Evolutionary conservation across 306 rosid species (phyloP).

Genomic region (Castanea sativa): DNA sequence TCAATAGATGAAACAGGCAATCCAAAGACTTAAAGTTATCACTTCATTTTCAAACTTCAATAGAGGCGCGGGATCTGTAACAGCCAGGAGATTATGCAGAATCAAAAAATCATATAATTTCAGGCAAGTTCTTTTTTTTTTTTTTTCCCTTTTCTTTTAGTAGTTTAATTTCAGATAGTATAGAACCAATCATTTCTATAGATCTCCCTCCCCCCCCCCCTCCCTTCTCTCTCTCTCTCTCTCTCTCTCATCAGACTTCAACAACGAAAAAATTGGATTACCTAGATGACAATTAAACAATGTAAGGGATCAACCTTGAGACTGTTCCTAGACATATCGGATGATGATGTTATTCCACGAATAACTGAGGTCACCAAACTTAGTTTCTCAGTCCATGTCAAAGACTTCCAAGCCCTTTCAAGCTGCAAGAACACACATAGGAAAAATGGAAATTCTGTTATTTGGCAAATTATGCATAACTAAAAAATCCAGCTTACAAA

Average conservation of each 20-base stretch:
- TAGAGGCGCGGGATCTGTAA: background rate
- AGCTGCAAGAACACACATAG: conserved; percentile 52
- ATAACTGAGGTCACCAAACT: conserved; percentile 63
- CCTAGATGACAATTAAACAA: conserved; percentile 10
- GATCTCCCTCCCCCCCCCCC: background rate
- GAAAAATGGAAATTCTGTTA: background rate
- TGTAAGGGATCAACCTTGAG: conserved; percentile 51
- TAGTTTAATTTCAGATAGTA: background rate
- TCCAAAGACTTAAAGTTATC: background rate
- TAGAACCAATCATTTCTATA: background rate
- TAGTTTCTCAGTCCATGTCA: conserved; percentile 68
- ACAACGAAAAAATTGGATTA: background rate
- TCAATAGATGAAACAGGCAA: background rate
- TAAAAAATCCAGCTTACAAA: conserved; percentile 2
- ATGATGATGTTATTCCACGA: conserved; percentile 66
- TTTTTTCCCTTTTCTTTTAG: no score
- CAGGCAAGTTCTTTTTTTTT: no score
- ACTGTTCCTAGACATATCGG: conserved; percentile 43
- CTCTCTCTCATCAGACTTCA: background rate
- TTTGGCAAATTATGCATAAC: background rate
- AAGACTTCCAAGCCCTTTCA: conserved; percentile 85
- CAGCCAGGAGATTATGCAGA: background rate
- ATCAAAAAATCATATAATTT: background rate
- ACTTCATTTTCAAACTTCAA: background rate
- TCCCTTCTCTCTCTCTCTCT: background rate